Conservation (phyloP, 1,139 yeast genomes). For the Pichia sp. region DNA sequence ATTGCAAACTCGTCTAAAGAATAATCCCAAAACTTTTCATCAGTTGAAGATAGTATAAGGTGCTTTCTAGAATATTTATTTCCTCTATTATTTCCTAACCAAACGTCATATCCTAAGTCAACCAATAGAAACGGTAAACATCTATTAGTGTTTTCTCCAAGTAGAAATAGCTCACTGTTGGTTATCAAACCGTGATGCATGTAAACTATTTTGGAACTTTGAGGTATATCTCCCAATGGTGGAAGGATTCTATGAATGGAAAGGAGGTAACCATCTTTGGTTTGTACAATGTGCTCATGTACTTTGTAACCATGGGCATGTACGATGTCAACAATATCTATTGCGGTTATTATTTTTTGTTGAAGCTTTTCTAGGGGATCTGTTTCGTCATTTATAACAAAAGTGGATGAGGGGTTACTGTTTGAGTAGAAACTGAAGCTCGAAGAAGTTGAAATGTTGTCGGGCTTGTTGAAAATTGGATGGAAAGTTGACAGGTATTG, state of each 20-base stretch:
- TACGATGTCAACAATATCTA: constrained; percentile 63
- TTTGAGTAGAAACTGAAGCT: background rate
- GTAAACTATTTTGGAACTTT: constrained; percentile 32
- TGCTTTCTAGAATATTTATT: constrained; percentile 65
- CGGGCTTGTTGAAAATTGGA: constrained; percentile 22
- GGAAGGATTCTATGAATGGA: constrained; percentile 37
- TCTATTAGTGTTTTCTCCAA: constrained; percentile 37
- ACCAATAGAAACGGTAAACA: constrained; percentile 66
- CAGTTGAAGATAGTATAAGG: constrained; percentile 37
- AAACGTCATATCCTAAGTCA: constrained; percentile 79
- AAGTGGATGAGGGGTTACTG: background rate
- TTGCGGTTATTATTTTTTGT: constrained; percentile 34
- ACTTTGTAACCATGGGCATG: constrained; percentile 56
- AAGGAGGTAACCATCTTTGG: constrained; percentile 41
- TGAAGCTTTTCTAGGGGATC: constrained; percentile 8
- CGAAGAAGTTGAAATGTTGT: constrained; percentile 19
- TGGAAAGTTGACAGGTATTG: constrained; percentile 18
- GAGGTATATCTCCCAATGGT: constrained; percentile 4
- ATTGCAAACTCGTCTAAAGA: constrained; percentile 80
- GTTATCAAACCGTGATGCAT: constrained; percentile 48
- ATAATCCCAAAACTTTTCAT: constrained; percentile 69
- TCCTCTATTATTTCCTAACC: constrained; percentile 88
- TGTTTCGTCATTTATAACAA: background rate
- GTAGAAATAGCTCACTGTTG: constrained; percentile 42
- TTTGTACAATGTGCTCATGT: constrained; percentile 67